These are phyloP conservation scores for Rostrohypoxylon terebratum DNA, from an alignment of 495 filamentous ascomycete species.

Conservation along the genomic window DNA sequence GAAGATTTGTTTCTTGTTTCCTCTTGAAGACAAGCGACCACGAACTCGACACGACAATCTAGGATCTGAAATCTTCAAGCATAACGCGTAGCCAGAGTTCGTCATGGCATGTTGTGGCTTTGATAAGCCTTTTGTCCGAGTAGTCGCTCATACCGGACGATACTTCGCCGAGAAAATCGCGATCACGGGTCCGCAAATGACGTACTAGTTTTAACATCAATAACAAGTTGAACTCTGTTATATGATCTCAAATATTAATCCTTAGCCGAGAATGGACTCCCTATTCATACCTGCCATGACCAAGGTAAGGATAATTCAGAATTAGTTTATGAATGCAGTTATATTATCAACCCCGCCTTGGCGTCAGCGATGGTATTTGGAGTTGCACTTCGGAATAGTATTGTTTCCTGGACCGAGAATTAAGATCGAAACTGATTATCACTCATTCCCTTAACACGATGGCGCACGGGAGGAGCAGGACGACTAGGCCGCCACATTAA, in stretches of 20 bases:
- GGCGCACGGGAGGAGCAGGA: slow-evolving; percentile 3
- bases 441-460: slow-evolving; percentile 7
- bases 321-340: slow-evolving; percentile 9
- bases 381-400: slow-evolving; percentile 3
- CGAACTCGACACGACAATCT: background rate
- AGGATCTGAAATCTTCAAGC: background rate
- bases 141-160: slow-evolving; percentile 12
- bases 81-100: slow-evolving; percentile 7
- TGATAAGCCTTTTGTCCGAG: background rate
- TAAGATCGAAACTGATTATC: background rate
- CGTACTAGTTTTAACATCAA: background rate
- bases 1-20: background rate
- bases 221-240: background rate
- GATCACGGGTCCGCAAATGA: background rate
- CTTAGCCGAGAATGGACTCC: background rate
- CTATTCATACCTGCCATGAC: background rate
- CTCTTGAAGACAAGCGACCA: background rate
- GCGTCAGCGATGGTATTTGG: slow-evolving; percentile 3
- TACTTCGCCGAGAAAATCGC: slow-evolving; percentile 2
- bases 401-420: slow-evolving; percentile 2
- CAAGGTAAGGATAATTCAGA: background rate
- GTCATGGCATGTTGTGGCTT: slow-evolving; percentile 11
- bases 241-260: background rate
- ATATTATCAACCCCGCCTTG: slow-evolving; percentile 21
- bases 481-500: slow-evolving; percentile 22